Base-by-base conservation (phyloP, 257 asterid species). In the Solanum acaule region DNA sequence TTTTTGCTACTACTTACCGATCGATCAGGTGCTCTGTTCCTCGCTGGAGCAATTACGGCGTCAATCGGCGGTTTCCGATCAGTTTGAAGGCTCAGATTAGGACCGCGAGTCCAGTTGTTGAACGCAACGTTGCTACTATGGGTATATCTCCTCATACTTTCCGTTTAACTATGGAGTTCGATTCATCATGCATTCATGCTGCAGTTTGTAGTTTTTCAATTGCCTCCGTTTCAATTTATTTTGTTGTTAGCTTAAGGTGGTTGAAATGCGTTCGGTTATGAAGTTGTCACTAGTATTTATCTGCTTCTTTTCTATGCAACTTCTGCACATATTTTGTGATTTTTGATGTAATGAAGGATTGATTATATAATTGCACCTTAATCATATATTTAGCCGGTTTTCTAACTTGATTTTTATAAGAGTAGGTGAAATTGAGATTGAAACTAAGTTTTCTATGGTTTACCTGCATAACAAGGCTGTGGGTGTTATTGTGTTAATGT, bases 81-180 rank as follows among this genome's bases (percentile, higher is more conserved):
- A 91, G 91, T 91, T 92, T 93, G 38, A 90, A 89, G 89, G 94
- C 96, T 91, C 98, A 91, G 93, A 94, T 94, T 93, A 92, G 93
- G 63, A 67, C 93, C 4, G 88, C 87, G 4, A 89, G 95, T 79
- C 93, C 97, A 16, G 90, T 90, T 84, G 68, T 95, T 88, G 93
- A 94, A 40, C 93, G 95, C 87, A 94, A 88, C 88, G 83, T 93
- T 84, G 91, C 95, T 63, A 88, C 97, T 75, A 95, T 95, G 98
- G 98, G 98, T 95, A 95, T 87, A 68, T 83, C 35, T 90, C 76
- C 14, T 49, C 61, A 49, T 49, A 49, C 61, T 49, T 15, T 49
- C 10, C 6, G 0, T 76, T 76, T 76, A 76, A 37, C 52, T 37
- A 1, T 5, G 61, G 61, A 49, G 9, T 49, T 49, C 22, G 61